Base-by-base conservation (phyloP, 352 stramenopile species). In the Pythium volutum region DNA sequence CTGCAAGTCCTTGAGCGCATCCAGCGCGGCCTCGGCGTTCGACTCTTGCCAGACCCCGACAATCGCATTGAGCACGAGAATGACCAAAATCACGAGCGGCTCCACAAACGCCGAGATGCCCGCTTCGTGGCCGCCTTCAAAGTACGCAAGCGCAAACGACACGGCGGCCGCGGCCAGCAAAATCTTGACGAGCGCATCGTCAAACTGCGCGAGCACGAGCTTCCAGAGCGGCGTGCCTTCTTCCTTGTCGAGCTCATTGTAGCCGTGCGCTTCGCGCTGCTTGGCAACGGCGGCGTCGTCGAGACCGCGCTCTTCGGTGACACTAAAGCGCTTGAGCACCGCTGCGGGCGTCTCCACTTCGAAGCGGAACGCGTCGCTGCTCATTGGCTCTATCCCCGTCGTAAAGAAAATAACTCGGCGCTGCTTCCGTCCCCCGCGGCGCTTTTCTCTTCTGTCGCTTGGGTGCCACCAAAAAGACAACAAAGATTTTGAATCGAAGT, bases 161-260 rank as follows among this genome's bases (percentile, higher is more conserved):
- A 99, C 77, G 5, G 97, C 77, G 0, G 98, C 97, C 1, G 98
- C 97, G 10, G 87, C 89, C 18, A 99, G 79, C 45, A 99, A 76
- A 71, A 99, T 99, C 83, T 98, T 95, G 43, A 99, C 96, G 3
- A 99, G 79, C 41, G 93, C 89, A 75, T 99, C 97, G 74, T 99
- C 91, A 79, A 99, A 99, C 79, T 99, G 97, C 77, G 99, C 96
- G 29, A 99, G 69, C 67, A 99, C 95, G 9, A 99, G 80, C 79
- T 97, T 93, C 91, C 88, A 97, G 33, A 97, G 70, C 25, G 89
- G 86, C 61, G 85, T 97, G 42, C 71, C 75, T 42, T 95, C 84
- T 66, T 97, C 88, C 71, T 97, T 95, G 57, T 89, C 87, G 45
- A 97, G 73, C 63, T 96, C 91, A 53, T 97, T 97, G 60, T 69